Conservation (phyloP, 2,329 filamentous ascomycete genomes). For the Epichloe baconii region DNA sequence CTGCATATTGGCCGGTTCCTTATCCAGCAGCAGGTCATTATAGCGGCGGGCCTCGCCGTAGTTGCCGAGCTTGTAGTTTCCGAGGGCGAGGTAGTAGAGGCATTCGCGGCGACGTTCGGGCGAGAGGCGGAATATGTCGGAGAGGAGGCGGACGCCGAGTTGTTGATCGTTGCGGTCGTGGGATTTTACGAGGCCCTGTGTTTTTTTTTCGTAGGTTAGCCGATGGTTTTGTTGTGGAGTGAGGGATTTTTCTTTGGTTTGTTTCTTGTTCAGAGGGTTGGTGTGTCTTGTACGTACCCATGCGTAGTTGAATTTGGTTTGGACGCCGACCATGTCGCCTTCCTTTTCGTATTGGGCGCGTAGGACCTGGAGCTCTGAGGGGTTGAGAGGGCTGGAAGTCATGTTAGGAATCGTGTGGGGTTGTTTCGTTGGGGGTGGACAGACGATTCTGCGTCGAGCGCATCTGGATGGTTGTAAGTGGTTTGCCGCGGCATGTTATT, state of each 20-base stretch:
- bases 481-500: background rate
- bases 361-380: constrained; percentile 83
- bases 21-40: constrained; percentile 82
- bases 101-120: constrained; percentile 93
- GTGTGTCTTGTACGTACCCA: constrained; percentile 50
- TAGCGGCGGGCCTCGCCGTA: constrained; percentile 90
- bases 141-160: constrained; percentile 82
- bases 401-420: background rate
- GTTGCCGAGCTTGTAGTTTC: constrained; percentile 97
- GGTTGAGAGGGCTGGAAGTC: constrained; percentile 61
- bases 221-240: background rate
- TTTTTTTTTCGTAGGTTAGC: background rate
- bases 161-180: constrained; percentile 75
- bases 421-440: constrained; percentile 12
- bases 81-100: constrained; percentile 92
- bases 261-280: background rate
- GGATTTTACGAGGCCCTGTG: constrained; percentile 88
- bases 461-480: constrained; percentile 45
- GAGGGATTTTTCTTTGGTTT: background rate
- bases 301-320: constrained; percentile 99
- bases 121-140: constrained; percentile 89
- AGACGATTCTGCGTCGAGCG: constrained; percentile 91
- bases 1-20: constrained; percentile 85
- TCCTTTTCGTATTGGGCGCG: constrained; percentile 95
- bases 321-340: constrained; percentile 88